phyloP scores from a whole-genome alignment of 139 green algal genomes.

The Ettlia oleoabundans region DNA sequence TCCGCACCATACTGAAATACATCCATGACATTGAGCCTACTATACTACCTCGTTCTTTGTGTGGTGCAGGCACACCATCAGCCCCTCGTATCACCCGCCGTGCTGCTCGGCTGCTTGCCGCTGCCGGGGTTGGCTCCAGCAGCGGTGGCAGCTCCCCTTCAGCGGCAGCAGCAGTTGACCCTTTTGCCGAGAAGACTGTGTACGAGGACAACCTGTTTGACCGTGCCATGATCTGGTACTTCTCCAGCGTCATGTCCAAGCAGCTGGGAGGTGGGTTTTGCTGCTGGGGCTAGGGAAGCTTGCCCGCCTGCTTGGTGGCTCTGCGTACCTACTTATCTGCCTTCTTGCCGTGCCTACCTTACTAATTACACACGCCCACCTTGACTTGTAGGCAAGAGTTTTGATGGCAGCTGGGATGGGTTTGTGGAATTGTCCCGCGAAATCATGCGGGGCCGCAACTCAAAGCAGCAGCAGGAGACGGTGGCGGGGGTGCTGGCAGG shows the following conservation, averaged over 20 bases:
- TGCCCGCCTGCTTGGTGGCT: too few species aligned
- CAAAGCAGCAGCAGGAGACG: slow-evolving; percentile 54
- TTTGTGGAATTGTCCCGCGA: slow-evolving; percentile 64
- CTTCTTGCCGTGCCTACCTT: too few species aligned
- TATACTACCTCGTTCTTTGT: too few species aligned
- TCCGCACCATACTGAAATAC: too few species aligned
- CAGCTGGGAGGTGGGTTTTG: slow-evolving; percentile 53
- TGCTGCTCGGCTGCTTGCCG: too few species aligned
- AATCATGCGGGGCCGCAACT: slow-evolving; percentile 62
- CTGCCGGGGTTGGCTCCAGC: too few species aligned
- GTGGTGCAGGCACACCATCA: too few species aligned
- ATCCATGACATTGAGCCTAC: too few species aligned
- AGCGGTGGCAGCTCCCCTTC: neutral
- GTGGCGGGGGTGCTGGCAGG: slow-evolving; percentile 52
- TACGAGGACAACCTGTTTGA: slow-evolving; percentile 43
- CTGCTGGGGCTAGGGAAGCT: too few species aligned
- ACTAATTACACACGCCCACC: too few species aligned
- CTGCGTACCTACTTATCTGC: too few species aligned
- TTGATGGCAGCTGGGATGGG: slow-evolving; percentile 50
- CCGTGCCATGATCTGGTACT: slow-evolving; percentile 48
- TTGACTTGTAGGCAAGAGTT: slow-evolving; percentile 18
- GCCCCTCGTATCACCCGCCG: too few species aligned
- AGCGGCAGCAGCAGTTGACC: slow-evolving; percentile 12
- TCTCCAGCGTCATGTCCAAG: slow-evolving; percentile 49
- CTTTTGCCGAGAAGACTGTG: slow-evolving; percentile 41